These are phyloP conservation scores for Nicotiana obtusifolia DNA, from an alignment of 257 asterid species.

Conservation along the genomic window DNA sequence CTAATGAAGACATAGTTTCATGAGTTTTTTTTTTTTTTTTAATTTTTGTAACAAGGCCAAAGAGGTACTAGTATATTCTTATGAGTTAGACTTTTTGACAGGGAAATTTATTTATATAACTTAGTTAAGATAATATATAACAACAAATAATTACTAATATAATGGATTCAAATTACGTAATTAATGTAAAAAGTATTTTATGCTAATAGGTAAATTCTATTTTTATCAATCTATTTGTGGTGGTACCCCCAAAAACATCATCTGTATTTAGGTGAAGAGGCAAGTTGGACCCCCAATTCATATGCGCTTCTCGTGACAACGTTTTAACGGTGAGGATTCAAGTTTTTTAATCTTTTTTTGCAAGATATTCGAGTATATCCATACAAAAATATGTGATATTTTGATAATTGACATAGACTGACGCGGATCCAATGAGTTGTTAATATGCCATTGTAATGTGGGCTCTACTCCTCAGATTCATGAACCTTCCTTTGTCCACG, in stretches of 20 bases:
- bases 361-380: background rate
- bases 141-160: no score
- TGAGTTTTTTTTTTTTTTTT: no score
- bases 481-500: background rate
- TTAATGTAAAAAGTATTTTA: no score
- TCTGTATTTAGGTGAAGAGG: background rate
- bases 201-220: background rate
- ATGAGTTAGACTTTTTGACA: no score
- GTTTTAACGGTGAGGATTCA: background rate
- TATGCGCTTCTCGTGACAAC: background rate
- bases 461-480: background rate
- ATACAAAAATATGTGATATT: background rate
- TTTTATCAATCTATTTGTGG: background rate
- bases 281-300: background rate
- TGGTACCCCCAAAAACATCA: background rate
- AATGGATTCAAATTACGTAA: no score
- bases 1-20: no score
- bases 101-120: no score
- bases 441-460: slow-evolving; percentile 7
- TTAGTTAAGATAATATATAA: no score
- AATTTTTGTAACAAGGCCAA: no score
- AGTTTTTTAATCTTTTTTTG: background rate
- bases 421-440: slow-evolving; percentile 57
- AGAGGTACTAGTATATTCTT: no score
- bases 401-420: slow-evolving; percentile 33